phyloP scores from a whole-genome alignment of 1,284 basidiomycete species.

The Clitocybe nebularis region DNA sequence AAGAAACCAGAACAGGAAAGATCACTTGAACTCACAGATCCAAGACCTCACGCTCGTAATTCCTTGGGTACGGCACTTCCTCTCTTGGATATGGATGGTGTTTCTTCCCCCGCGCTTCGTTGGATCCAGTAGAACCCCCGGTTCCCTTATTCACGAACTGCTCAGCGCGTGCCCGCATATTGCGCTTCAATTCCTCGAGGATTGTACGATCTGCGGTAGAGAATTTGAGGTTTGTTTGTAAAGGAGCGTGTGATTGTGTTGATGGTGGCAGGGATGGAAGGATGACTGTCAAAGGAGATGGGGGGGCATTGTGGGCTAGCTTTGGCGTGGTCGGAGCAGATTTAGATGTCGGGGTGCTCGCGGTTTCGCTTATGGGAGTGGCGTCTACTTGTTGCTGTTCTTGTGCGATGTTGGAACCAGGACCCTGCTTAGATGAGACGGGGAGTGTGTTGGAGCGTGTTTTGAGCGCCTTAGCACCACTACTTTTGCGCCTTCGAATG shows the following conservation, averaged over 20 bases:
- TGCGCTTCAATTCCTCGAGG: slow-evolving; percentile 48
- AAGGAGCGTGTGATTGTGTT: not conserved
- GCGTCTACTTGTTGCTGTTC: not conserved
- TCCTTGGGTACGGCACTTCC: slow-evolving; percentile 63
- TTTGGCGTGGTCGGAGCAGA: slow-evolving; percentile 10
- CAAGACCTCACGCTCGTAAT: slow-evolving; percentile 54
- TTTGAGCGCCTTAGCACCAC: slow-evolving; percentile 25
- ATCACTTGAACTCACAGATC: slow-evolving; percentile 57
- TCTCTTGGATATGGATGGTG: slow-evolving; percentile 48
- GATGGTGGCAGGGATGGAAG: slow-evolving; percentile 4
- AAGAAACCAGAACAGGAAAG: not conserved
- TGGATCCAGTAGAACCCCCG: slow-evolving; percentile 23
- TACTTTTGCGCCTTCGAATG: slow-evolving; percentile 31
- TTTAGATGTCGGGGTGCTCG: slow-evolving; percentile 3
- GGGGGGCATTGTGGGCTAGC: slow-evolving; percentile 5
- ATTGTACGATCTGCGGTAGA: slow-evolving; percentile 59
- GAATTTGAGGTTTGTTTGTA: slow-evolving; percentile 30
- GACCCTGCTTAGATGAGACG: slow-evolving; percentile 1
- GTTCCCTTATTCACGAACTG: slow-evolving; percentile 51
- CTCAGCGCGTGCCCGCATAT: slow-evolving; percentile 44
- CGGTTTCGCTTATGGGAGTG: not conserved
- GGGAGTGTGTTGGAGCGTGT: slow-evolving; percentile 16
- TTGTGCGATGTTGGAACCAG: not conserved
- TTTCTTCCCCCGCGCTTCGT: slow-evolving; percentile 37
- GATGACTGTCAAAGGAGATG: slow-evolving; percentile 7